Conservation (phyloP, 2,329 filamentous ascomycete genomes). For the Ophiognomonia clavigignenti-juglandacearum region DNA sequence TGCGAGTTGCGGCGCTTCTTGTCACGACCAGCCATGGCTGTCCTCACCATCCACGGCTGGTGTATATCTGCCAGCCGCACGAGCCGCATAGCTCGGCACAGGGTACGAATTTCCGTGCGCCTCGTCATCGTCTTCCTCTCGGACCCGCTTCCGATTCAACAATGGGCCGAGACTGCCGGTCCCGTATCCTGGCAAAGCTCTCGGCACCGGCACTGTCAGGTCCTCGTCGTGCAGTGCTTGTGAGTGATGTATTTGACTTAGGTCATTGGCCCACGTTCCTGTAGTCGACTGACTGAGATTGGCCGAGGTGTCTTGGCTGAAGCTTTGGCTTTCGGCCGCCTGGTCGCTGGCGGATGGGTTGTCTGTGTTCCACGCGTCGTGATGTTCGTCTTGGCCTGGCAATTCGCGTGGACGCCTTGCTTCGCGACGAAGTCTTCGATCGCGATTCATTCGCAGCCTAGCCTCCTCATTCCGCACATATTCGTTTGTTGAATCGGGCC, state of each 20-base stretch:
- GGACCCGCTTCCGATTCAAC: slow-evolving; percentile 10
- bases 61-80: slow-evolving; percentile 4
- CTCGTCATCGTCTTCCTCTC: slow-evolving; percentile 13
- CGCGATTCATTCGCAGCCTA: slow-evolving; percentile 1
- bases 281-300: slow-evolving; percentile 9
- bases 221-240: slow-evolving; percentile 4
- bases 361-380: slow-evolving; percentile 8
- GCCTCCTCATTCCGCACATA: slow-evolving; percentile 9
- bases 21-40: slow-evolving; percentile 1
- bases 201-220: not conserved
- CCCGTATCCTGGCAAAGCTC: slow-evolving; percentile 7
- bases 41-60: slow-evolving; percentile 6
- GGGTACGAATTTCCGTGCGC: slow-evolving; percentile 4
- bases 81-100: slow-evolving; percentile 9
- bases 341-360: not conserved
- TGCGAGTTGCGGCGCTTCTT: not conserved
- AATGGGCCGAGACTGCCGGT: slow-evolving; percentile 7
- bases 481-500: slow-evolving; percentile 5
- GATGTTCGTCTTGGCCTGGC: not conserved
- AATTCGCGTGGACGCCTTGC: not conserved
- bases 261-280: slow-evolving; percentile 2
- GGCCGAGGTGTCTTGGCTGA: not conserved
- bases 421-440: not conserved
- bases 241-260: slow-evolving; percentile 8
- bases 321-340: not conserved